Evolutionary conservation across 2,329 filamentous ascomycete genomes (phyloP).

Genomic region (Fusarium concolor): DNA sequence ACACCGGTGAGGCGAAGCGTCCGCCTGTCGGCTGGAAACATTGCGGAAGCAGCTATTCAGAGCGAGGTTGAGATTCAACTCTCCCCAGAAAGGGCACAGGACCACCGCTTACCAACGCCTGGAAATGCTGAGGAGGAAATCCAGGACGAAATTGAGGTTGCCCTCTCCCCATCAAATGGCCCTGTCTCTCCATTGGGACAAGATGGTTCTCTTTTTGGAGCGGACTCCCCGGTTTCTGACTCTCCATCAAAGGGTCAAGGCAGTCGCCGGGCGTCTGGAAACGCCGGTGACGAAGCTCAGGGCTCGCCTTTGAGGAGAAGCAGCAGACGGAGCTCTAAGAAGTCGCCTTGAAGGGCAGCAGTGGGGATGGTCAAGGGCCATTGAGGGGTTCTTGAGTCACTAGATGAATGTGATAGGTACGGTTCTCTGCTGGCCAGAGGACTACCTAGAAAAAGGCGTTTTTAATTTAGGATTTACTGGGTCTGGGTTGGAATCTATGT

Average conservation of each 20-base stretch:
- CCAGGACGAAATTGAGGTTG: not conserved
- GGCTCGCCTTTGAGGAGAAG: conserved; percentile 20
- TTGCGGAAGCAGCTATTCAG: not conserved
- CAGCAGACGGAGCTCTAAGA: conserved; percentile 11
- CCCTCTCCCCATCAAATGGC: not conserved
- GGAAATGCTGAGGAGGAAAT: too few species aligned
- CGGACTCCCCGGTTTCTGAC: not conserved
- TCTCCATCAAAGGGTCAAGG: not conserved
- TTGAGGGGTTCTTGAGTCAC: not conserved
- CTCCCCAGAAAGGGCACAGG: not conserved
- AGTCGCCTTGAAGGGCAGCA: conserved; percentile 9
- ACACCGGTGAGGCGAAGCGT: not conserved
- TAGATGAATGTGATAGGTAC: not conserved
- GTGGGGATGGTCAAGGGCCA: not conserved
- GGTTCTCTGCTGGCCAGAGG: conserved; percentile 25
- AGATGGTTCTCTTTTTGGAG: not conserved
- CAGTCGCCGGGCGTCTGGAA: not conserved
- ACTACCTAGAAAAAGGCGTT: conserved; percentile 10
- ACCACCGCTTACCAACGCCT: not conserved
- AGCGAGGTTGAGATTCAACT: not conserved
- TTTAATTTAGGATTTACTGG: not conserved
- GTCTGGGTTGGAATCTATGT: not conserved
- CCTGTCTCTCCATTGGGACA: not conserved
- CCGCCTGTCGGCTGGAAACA: not conserved
- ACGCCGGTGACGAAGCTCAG: not conserved